Evolutionary conservation across 2,329 filamentous ascomycete species (phyloP).

Genomic region (Cercospora nicotianae): DNA sequence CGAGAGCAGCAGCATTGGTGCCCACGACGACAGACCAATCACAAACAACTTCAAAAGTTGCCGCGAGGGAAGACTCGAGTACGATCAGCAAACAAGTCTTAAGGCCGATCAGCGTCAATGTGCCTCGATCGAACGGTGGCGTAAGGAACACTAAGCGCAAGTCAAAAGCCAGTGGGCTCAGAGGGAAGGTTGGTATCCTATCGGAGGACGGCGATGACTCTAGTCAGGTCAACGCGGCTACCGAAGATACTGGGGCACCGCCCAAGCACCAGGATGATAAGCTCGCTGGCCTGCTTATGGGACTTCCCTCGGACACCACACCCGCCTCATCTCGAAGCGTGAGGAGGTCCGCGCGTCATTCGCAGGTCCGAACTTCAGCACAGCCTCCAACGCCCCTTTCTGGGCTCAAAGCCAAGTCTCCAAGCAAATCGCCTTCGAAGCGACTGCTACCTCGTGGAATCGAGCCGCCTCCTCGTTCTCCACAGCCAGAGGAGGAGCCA

Average conservation of each 20-base stretch:
- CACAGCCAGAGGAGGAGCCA: conserved; percentile 42
- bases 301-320: conserved; percentile 18
- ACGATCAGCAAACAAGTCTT: conserved; percentile 7
- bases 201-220: conserved; percentile 35
- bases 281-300: conserved; percentile 30
- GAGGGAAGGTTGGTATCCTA: conserved; percentile 28
- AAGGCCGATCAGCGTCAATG: conserved; percentile 27
- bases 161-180: conserved; percentile 18
- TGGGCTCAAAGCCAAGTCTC: conserved; percentile 4
- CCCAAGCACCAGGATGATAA: conserved; percentile 18
- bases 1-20: neutral
- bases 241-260: conserved; percentile 1
- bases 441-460: conserved; percentile 5
- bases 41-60: neutral
- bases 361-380: neutral
- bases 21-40: neutral
- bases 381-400: conserved; percentile 15
- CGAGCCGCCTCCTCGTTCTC: conserved; percentile 28
- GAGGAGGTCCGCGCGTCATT: neutral
- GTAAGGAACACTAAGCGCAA: conserved; percentile 12
- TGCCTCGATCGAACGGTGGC: conserved; percentile 18
- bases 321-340: conserved; percentile 7
- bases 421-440: conserved; percentile 12
- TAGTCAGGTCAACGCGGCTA: conserved; percentile 21
- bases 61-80: neutral